A percentile compares a stretch with the other conserved stretches of the same genome.
These are phyloP conservation scores for Penicillium aurantiogriseum DNA, from an alignment of 2,329 filamentous ascomycete species.

Conservation along the genomic window DNA sequence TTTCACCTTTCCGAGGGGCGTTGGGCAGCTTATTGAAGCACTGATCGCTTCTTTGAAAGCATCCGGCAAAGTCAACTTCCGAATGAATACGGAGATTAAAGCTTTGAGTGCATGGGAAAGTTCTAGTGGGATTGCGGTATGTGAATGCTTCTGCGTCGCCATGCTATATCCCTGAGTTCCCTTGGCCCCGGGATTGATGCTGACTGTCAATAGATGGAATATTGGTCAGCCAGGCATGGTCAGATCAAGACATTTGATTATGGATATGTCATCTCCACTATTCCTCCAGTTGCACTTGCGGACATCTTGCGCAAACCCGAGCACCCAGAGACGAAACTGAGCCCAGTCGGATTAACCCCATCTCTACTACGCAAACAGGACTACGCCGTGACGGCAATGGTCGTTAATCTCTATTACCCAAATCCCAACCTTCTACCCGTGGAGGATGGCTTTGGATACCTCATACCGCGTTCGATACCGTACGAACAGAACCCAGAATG, in stretches of 20 bases:
- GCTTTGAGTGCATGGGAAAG: not conserved
- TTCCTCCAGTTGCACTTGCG: slow-evolving; percentile 29
- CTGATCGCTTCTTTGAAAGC: slow-evolving; percentile 52
- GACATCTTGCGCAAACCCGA: slow-evolving; percentile 19
- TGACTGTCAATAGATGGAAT: slow-evolving; percentile 20
- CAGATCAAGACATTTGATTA: slow-evolving; percentile 11
- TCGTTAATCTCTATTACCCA: slow-evolving; percentile 84
- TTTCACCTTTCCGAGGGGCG: slow-evolving; percentile 54
- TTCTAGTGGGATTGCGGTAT: not conserved
- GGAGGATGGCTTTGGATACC: slow-evolving; percentile 76
- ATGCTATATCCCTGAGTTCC: not conserved
- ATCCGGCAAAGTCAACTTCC: slow-evolving; percentile 61
- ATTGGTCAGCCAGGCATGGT: not conserved
- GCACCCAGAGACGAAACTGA: slow-evolving; percentile 12
- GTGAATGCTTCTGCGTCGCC: not conserved
- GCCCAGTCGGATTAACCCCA: not conserved
- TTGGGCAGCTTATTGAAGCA: slow-evolving; percentile 59
- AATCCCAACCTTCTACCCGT: slow-evolving; percentile 63
- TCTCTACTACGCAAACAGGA: slow-evolving; percentile 42
- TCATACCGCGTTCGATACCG: slow-evolving; percentile 74
- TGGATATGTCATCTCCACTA: slow-evolving; percentile 37
- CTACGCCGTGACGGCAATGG: slow-evolving; percentile 77
- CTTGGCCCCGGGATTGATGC: not conserved
- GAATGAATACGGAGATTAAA: slow-evolving; percentile 50
- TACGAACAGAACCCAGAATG: slow-evolving; percentile 74